Conservation (phyloP, 306 rosid species). For the Ceratonia siliqua region DNA sequence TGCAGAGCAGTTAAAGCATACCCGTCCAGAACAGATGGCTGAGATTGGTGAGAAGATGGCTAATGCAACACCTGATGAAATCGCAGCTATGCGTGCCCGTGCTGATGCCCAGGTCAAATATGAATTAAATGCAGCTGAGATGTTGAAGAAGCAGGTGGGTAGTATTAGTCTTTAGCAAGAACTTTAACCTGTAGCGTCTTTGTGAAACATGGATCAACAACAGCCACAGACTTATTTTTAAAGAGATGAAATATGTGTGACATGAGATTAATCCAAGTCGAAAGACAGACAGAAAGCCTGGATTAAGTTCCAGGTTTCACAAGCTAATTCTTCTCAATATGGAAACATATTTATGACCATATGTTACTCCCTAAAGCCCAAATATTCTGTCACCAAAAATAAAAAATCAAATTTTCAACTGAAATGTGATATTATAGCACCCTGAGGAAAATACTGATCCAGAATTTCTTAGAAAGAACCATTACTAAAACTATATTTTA, state of each 20-base stretch:
- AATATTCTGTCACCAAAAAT: background rate
- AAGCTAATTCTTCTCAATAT: background rate
- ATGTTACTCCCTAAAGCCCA: constrained; percentile 5
- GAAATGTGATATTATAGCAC: background rate
- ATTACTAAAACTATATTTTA: background rate
- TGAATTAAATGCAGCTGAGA: constrained; percentile 76
- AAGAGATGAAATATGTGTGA: background rate
- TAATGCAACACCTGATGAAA: constrained; percentile 76
- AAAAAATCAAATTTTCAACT: too few relatives aligned
- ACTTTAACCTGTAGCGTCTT: background rate
- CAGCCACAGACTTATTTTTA: background rate
- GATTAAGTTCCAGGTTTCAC: background rate
- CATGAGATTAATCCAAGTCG: background rate
- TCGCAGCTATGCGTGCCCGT: constrained; percentile 71
- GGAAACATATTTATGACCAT: background rate
- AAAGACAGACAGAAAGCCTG: background rate
- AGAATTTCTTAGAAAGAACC: constrained; percentile 6
- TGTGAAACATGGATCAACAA: constrained; percentile 1
- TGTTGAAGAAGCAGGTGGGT: constrained; percentile 82
- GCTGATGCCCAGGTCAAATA: constrained; percentile 70
- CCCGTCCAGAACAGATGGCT: constrained; percentile 92
- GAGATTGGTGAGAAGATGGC: constrained; percentile 95
- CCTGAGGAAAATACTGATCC: constrained; percentile 5
- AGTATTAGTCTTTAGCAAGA: background rate
- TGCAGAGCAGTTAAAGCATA: constrained; percentile 85